Percentiles rank a stretch among this genome's conserved stretches.
Evolutionary conservation across 75 land plant genomes (phyloP).

Genomic region (Isoetes taiwanensis): DNA sequence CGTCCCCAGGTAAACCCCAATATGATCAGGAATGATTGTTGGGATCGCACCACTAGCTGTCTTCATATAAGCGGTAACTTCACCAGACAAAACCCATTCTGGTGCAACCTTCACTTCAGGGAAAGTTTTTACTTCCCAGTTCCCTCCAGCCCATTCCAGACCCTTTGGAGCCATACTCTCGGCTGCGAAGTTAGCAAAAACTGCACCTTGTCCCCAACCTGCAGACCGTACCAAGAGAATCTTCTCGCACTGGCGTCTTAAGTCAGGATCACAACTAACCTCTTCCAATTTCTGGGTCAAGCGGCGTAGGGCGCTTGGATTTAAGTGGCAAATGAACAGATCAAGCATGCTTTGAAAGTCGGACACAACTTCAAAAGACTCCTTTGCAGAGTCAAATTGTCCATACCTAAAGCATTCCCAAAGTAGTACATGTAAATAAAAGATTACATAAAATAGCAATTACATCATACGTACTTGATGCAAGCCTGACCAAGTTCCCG

Average conservation of each 20-base stretch:
- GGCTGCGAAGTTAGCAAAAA: conserved; percentile 93
- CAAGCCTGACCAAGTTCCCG: conserved; percentile 93
- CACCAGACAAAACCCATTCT: conserved; percentile 93
- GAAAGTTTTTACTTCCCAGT: conserved; percentile 93
- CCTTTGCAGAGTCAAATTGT: conserved; percentile 97
- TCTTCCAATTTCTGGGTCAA: conserved; percentile 88
- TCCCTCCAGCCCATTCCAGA: conserved; percentile 99
- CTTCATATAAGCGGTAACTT: conserved; percentile 97
- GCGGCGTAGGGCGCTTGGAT: conserved; percentile 90
- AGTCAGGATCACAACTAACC: conserved; percentile 57
- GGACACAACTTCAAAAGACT: conserved; percentile 86
- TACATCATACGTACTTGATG: conserved; percentile 67
- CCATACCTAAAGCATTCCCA: conserved; percentile 72
- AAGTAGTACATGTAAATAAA: too few relatives aligned
- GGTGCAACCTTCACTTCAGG: conserved; percentile 45
- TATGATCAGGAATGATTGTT: conserved; percentile 75
- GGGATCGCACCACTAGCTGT: conserved; percentile 85
- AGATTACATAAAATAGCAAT: not conserved
- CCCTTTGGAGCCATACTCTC: conserved; percentile 99
- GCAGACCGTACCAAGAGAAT: conserved; percentile 75
- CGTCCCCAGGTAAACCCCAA: conserved; percentile 92
- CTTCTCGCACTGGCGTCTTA: conserved; percentile 77
- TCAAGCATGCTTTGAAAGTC: conserved; percentile 93
- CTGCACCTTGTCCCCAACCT: conserved; percentile 87
- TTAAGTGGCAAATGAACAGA: conserved; percentile 89